Evolutionary conservation across 2,329 filamentous ascomycete species (phyloP).

Genomic region (Celoporthe dispersa): DNA sequence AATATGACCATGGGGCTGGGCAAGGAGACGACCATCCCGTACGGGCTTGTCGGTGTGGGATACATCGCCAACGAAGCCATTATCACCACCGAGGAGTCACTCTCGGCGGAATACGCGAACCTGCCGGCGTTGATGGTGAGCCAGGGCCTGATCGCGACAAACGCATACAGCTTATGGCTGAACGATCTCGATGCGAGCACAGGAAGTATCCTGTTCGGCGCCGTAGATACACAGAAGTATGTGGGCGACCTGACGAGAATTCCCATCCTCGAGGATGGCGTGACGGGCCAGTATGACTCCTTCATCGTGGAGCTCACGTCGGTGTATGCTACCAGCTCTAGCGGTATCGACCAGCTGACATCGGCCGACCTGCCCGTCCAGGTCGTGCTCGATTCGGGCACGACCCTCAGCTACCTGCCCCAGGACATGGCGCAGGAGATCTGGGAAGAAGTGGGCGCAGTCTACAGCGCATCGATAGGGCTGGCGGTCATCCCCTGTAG

Average conservation of each 20-base stretch:
- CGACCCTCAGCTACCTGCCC: conserved; percentile 73
- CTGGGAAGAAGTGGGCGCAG: conserved; percentile 60
- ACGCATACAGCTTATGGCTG: conserved; percentile 74
- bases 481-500: conserved; percentile 56
- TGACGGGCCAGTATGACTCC: conserved; percentile 45
- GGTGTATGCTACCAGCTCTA: conserved; percentile 51
- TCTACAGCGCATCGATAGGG: conserved; percentile 44
- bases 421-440: conserved; percentile 58
- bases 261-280: conserved; percentile 55
- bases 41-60: conserved; percentile 64
- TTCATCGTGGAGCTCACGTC: conserved; percentile 56
- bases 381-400: conserved; percentile 75
- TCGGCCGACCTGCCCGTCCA: conserved; percentile 52
- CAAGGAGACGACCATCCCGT: conserved; percentile 55
- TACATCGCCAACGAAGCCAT: conserved; percentile 61
- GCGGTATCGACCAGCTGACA: conserved; percentile 53
- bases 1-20: conserved; percentile 66
- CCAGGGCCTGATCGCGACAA: conserved; percentile 65
- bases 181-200: conserved; percentile 63
- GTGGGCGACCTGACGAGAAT: conserved; percentile 65
- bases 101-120: conserved; percentile 52
- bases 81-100: conserved; percentile 36
- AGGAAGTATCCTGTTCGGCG: conserved; percentile 78
- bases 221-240: conserved; percentile 79
- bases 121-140: conserved; percentile 68